Evolutionary conservation across 148 eudicot genomes (phyloP).

Genomic region (Pouteria glomerata): DNA sequence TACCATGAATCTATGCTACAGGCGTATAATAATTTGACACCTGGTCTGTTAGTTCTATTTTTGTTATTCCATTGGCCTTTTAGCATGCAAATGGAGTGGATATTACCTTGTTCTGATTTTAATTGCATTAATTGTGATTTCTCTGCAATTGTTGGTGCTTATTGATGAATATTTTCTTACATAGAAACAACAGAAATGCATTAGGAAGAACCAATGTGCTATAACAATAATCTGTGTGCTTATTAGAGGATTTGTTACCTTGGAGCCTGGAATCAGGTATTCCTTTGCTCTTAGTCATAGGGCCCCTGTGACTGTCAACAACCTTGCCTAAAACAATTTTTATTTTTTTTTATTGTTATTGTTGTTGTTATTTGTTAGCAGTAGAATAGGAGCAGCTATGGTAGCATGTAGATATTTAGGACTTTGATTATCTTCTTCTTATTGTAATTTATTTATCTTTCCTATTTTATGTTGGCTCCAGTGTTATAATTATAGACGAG

Average conservation of each 20-base stretch:
- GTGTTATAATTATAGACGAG: no score
- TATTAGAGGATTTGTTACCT: neutral
- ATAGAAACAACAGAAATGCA: neutral
- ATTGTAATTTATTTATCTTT: no score
- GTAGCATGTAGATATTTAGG: no score
- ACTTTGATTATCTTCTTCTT: no score
- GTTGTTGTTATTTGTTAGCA: no score
- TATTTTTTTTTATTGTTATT: no score
- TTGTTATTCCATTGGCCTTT: neutral
- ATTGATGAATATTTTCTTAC: neutral
- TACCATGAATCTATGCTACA: neutral
- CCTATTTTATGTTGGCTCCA: no score
- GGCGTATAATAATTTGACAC: neutral
- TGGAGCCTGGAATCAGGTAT: neutral
- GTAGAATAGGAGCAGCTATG: no score
- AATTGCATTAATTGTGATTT: neutral
- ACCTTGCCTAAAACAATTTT: neutral
- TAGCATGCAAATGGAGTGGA: neutral
- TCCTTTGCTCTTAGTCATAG: neutral
- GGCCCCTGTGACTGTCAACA: neutral
- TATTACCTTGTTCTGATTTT: neutral
- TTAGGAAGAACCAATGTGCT: neutral
- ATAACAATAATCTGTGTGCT: neutral
- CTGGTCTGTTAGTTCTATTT: neutral
- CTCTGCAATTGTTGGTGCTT: neutral